Base-by-base conservation (phyloP, 306 rosid genomes). In the Vigna trinervia region DNA sequence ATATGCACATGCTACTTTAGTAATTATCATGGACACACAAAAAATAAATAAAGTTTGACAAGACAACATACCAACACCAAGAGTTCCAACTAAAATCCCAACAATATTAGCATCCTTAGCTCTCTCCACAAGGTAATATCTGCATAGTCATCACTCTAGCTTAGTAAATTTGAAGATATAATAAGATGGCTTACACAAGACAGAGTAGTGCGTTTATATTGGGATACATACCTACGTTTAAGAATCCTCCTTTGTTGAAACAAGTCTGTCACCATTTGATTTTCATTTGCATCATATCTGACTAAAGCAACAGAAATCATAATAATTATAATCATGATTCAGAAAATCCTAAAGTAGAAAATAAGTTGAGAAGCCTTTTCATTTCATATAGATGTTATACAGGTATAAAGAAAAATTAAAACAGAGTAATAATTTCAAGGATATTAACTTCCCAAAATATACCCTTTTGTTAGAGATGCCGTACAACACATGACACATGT, bases 81-180 rank as follows among this genome's bases (percentile, higher is more conserved):
- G 98, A 54, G 98, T 94, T 73, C 97, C 97, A n/a, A 92, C 98
- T 84, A 94, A 80, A 83, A 94, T 85, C 53, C 95, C 98, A 75
- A 92, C 85, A 63, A 94, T 92, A 77, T 79, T 92, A 80, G 97
- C 98, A 86, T 92, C 97, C 90, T 90, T 94, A 57, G 98, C 97
- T 74, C 88, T 94, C 90, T 92, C 98, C 76, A 92, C 94, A 38
- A 92, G 84, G 84, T 89, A 94, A 86, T 94, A 94, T 88, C 98
- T 94, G 88, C 89, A 85, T 7, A 47, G 68, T 57, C 19, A 59
- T 23, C 68, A 19, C 69, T 32, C 50, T 23, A 51, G 53, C 72
- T 73, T 52, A 17, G 12, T 32, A 28, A 51, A 1, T 15, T 73
- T 41, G 52, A 54, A 59, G 46, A 81, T 43, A 67, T 61, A 77